phyloP scores from a whole-genome alignment of 1,284 basidiomycete species.

The Tranzscheliella williamsii region DNA sequence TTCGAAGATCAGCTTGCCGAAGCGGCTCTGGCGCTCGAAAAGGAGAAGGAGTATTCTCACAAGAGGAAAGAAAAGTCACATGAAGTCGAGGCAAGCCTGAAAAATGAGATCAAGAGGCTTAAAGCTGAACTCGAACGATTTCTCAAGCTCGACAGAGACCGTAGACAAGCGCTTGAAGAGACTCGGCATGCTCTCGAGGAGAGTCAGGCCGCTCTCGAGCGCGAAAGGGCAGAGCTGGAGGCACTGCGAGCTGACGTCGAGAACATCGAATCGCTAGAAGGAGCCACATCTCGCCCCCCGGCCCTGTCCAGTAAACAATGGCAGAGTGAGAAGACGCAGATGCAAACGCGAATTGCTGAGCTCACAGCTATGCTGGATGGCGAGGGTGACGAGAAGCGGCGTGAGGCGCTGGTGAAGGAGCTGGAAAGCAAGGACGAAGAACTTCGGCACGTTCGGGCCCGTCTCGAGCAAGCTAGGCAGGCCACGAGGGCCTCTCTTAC shows the following conservation, averaged over 20 bases:
- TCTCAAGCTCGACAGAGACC: constrained; percentile 69
- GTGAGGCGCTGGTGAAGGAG: background rate
- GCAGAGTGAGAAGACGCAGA: constrained; percentile 28
- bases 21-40: constrained; percentile 71
- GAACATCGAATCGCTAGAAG: constrained; percentile 35
- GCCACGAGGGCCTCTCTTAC: constrained; percentile 23
- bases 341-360: constrained; percentile 64
- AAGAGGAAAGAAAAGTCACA: constrained; percentile 68
- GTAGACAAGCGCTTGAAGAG: constrained; percentile 25
- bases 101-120: constrained; percentile 46
- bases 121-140: constrained; percentile 71
- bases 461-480: constrained; percentile 58
- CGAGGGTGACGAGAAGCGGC: background rate
- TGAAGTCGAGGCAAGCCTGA: constrained; percentile 68
- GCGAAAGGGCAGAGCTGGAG: constrained; percentile 89
- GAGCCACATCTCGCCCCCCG: constrained; percentile 15
- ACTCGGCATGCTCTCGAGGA: constrained; percentile 84
- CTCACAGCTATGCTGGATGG: constrained; percentile 64
- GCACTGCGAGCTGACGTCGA: constrained; percentile 70
- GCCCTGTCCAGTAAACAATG: constrained; percentile 31
- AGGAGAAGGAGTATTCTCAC: constrained; percentile 70
- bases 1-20: constrained; percentile 88
- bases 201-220: constrained; percentile 83
- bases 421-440: constrained; percentile 19
- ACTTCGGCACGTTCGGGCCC: constrained; percentile 28